These are phyloP conservation scores for Lachancea fermentati DNA, from an alignment of 805 yeast species.

Conservation along the genomic window DNA sequence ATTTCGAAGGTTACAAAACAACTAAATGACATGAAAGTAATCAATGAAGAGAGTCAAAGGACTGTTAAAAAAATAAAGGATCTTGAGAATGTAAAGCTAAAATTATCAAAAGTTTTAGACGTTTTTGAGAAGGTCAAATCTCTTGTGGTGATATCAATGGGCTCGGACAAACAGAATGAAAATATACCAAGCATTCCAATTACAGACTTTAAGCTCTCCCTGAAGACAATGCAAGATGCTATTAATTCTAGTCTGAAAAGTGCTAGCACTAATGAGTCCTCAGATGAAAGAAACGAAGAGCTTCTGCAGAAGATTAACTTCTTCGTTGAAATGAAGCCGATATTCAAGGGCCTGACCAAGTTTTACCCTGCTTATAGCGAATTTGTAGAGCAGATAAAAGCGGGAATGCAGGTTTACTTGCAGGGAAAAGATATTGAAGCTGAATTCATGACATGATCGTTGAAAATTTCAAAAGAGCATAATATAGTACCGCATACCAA, in stretches of 20 bases:
- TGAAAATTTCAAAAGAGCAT: neutral
- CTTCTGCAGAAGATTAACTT: constrained; percentile 41
- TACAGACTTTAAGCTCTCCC: constrained; percentile 33
- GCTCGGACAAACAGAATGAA: constrained; percentile 7
- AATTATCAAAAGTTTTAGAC: constrained; percentile 42
- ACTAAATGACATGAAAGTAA: constrained; percentile 21
- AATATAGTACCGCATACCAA: no score
- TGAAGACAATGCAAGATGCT: constrained; percentile 41
- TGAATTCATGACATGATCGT: neutral
- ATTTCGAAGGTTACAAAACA: constrained; percentile 31
- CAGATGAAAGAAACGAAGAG: constrained; percentile 30
- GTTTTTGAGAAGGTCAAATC: constrained; percentile 42
- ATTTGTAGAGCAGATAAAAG: constrained; percentile 40
- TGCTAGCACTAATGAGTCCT: constrained; percentile 20
- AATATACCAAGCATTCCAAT: constrained; percentile 28
- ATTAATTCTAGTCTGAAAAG: constrained; percentile 38
- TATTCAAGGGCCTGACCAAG: constrained; percentile 47
- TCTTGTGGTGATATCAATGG: constrained; percentile 31
- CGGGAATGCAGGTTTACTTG: constrained; percentile 33
- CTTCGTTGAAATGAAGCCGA: constrained; percentile 43
- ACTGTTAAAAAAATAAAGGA: constrained; percentile 35
- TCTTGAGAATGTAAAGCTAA: constrained; percentile 41
- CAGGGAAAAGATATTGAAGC: constrained; percentile 17
- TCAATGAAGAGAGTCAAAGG: constrained; percentile 14
- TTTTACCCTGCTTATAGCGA: constrained; percentile 47